These are phyloP conservation scores for Diaporthe sp. DNA, from an alignment of 2,329 filamentous ascomycete genomes.

Conservation along the genomic window DNA sequence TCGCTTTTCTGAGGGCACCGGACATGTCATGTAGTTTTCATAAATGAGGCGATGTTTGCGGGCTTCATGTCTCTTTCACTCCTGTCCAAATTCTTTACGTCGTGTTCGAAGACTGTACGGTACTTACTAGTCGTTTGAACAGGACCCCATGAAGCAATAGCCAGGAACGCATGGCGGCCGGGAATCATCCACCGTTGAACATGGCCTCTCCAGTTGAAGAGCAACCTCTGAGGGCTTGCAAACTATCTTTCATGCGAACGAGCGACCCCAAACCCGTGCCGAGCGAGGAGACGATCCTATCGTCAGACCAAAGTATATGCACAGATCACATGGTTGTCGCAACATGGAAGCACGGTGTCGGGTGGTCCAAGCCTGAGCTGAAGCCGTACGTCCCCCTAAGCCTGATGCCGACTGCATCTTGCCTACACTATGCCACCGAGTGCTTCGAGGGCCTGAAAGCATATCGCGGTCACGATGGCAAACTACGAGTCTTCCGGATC, in stretches of 20 bases:
- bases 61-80: too few species aligned
- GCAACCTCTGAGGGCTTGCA: not conserved
- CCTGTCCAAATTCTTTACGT: too few species aligned
- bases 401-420: not conserved
- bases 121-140: not conserved
- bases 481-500: not conserved
- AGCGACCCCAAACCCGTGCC: not conserved
- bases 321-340: not conserved
- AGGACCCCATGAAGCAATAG: too few species aligned
- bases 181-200: too few species aligned
- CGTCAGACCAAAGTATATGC: not conserved
- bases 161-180: too few species aligned
- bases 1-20: not conserved
- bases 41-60: too few species aligned
- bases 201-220: not conserved
- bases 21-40: too few species aligned
- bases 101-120: too few species aligned
- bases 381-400: not conserved
- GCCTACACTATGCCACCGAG: not conserved
- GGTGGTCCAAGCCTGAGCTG: not conserved
- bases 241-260: not conserved
- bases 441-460: not conserved
- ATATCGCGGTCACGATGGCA: not conserved
- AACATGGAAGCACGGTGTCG: not conserved
- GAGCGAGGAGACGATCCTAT: not conserved